These are phyloP conservation scores for Rhynchosporium agropyri DNA, from an alignment of 2,329 filamentous ascomycete genomes.

Conservation along the genomic window DNA sequence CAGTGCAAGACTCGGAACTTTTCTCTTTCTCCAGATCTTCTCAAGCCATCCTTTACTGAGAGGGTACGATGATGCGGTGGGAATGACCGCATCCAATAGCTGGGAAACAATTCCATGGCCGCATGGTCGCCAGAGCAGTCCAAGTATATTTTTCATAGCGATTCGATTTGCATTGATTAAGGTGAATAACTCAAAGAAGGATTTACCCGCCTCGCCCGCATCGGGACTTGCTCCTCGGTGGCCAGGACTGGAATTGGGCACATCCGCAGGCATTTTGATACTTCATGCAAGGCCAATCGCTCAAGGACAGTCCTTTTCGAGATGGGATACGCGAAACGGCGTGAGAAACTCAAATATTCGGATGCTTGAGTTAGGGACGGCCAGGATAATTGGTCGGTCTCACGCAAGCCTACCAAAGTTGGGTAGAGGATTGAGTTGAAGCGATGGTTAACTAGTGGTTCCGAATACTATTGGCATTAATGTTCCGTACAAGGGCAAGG, in stretches of 20 bases:
- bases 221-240: constrained; percentile 3
- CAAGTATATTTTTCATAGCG: too few species aligned
- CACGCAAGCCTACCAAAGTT: background rate
- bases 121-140: too few species aligned
- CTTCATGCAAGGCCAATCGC: constrained; percentile 21
- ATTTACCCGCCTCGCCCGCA: background rate
- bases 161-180: too few species aligned
- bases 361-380: background rate
- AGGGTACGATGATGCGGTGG: too few species aligned
- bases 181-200: background rate
- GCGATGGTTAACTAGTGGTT: background rate
- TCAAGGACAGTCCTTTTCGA: constrained; percentile 1
- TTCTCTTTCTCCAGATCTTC: background rate
- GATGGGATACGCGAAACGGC: constrained; percentile 10
- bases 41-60: too few species aligned
- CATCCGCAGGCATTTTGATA: constrained; percentile 23
- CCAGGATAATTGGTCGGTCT: background rate
- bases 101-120: too few species aligned
- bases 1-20: background rate
- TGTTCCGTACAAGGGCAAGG: background rate
- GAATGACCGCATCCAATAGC: too few species aligned
- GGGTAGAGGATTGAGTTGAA: constrained; percentile 3
- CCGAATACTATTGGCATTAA: constrained; percentile 2
- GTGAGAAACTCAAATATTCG: constrained; percentile 8
- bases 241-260: constrained; percentile 1